Conservation (phyloP, 2,329 filamentous ascomycete genomes). For the Lizonia empirigonia region DNA sequence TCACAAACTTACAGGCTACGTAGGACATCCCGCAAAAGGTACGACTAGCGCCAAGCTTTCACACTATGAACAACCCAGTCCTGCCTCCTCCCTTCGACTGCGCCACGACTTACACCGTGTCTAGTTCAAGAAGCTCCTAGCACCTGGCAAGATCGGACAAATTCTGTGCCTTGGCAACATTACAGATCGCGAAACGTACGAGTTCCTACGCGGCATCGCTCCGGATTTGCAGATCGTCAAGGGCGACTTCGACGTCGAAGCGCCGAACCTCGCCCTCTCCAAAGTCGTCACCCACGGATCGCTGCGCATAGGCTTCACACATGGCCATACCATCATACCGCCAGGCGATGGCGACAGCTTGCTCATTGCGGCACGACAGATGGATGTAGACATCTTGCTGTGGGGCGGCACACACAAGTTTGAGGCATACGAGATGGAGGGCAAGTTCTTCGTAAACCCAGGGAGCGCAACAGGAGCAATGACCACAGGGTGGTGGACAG, state of each 20-base stretch:
- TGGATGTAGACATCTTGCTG: conserved; percentile 72
- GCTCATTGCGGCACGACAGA: conserved; percentile 70
- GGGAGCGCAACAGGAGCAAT: conserved; percentile 71
- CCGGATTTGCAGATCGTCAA: conserved; percentile 72
- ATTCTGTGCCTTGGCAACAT: conserved; percentile 65
- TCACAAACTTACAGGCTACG: conserved; percentile 46
- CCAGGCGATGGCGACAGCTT: conserved; percentile 69
- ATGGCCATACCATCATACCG: conserved; percentile 74
- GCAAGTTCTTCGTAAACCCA: conserved; percentile 73
- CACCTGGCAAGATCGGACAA: conserved; percentile 63
- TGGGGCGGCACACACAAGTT: conserved; percentile 74
- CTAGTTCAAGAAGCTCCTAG: conserved; percentile 61
- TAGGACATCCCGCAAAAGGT: conserved; percentile 53
- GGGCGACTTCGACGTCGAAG: conserved; percentile 71
- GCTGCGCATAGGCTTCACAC: conserved; percentile 71
- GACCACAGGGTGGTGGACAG: conserved; percentile 64
- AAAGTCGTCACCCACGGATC: conserved; percentile 74
- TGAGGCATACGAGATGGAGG: conserved; percentile 74
- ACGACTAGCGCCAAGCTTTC: conserved; percentile 16
- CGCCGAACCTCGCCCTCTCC: conserved; percentile 67
- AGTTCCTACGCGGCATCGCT: conserved; percentile 61
- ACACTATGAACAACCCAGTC: not conserved
- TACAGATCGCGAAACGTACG: conserved; percentile 62
- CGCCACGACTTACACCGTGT: conserved; percentile 12
- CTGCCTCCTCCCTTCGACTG: not conserved